phyloP scores from a whole-genome alignment of 768 basidiomycete genomes.

The Dioszegia crocea region DNA sequence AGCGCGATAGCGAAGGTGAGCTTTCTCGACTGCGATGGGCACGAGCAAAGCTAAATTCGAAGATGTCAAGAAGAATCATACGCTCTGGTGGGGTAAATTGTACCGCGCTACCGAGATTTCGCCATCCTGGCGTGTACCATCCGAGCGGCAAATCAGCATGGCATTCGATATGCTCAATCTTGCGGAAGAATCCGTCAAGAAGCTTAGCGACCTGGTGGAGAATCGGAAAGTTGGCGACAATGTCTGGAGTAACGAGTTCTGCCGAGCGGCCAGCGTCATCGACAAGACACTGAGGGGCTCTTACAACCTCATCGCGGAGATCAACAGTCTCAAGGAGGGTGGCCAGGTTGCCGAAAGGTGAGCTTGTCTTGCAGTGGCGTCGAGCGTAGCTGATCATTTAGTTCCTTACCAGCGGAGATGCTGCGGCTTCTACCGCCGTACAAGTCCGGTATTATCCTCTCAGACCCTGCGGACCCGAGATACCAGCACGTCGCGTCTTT shows the following conservation, averaged over 20 bases:
- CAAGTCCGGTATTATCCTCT: conserved; percentile 64
- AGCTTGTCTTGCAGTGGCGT: conserved; percentile 2
- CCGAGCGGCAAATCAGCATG: conserved; percentile 67
- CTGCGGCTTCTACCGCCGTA: conserved; percentile 63
- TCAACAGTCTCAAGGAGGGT: conserved; percentile 53
- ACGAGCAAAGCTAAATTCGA: background rate
- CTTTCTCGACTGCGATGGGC: background rate
- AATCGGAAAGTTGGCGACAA: conserved; percentile 58
- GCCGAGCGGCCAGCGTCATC: conserved; percentile 69
- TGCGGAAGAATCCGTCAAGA: conserved; percentile 57
- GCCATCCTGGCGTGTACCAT: conserved; percentile 81
- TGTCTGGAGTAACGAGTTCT: conserved; percentile 86
- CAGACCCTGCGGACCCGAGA: conserved; percentile 63
- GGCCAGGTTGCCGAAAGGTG: conserved; percentile 53
- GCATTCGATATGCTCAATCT: conserved; percentile 64
- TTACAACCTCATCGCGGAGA: conserved; percentile 38
- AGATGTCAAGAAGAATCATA: conserved; percentile 70
- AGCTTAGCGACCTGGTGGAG: conserved; percentile 60
- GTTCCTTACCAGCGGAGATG: conserved; percentile 60
- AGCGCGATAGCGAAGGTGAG: conserved; percentile 69
- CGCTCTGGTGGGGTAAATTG: conserved; percentile 73
- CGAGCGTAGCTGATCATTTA: conserved; percentile 5
- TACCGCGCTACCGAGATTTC: conserved; percentile 67
- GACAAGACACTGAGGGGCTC: conserved; percentile 72
- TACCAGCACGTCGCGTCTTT: conserved; percentile 61